These are phyloP conservation scores for Pyrenophora graminea DNA, from an alignment of 2,329 filamentous ascomycete species.

Conservation along the genomic window DNA sequence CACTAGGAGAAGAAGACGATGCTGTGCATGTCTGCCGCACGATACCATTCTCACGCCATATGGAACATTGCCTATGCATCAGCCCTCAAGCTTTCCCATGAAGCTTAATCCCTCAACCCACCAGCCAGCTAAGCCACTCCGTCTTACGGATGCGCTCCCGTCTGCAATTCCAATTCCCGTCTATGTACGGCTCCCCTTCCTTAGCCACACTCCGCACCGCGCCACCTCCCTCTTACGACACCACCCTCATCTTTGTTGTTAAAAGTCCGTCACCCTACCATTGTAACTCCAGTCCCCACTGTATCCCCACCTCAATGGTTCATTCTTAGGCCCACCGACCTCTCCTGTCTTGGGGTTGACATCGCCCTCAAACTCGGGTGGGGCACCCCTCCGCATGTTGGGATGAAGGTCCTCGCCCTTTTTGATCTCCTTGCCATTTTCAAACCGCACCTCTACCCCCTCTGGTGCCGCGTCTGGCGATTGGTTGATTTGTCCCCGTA, in stretches of 20 bases:
- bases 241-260: not conserved
- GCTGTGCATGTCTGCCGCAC: too few relatives aligned
- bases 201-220: not conserved
- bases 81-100: too few relatives aligned
- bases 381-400: conserved; percentile 73
- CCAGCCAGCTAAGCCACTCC: too few relatives aligned
- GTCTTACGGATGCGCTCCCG: too few relatives aligned
- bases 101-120: too few relatives aligned
- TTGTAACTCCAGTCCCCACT: conserved; percentile 89
- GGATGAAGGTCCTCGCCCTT: conserved; percentile 70
- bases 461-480: conserved; percentile 9
- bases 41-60: too few relatives aligned
- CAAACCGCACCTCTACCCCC: conserved; percentile 17
- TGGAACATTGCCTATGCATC: too few relatives aligned
- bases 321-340: conserved; percentile 95
- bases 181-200: not conserved
- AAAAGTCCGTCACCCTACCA: conserved; percentile 90
- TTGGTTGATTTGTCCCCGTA: conserved; percentile 16
- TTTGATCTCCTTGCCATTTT: conserved; percentile 49
- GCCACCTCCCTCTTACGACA: not conserved
- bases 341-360: conserved; percentile 92
- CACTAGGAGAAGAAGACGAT: too few relatives aligned
- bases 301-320: conserved; percentile 85
- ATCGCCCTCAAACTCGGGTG: conserved; percentile 92
- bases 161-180: too few relatives aligned